These are phyloP conservation scores for Lipomyces yamanashiensis DNA, from an alignment of 805 yeast species.

Conservation along the genomic window DNA sequence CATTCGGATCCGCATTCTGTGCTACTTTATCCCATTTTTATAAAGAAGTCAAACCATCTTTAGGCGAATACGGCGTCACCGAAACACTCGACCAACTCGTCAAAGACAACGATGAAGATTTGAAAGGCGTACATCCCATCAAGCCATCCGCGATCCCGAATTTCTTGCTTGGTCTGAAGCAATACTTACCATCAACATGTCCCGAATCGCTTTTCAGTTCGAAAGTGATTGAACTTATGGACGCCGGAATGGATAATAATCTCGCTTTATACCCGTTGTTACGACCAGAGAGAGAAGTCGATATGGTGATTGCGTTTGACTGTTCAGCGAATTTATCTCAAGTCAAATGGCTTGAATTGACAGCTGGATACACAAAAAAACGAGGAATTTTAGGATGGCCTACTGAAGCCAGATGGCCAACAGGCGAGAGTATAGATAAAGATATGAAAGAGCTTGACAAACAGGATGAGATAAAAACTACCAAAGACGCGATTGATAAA, in stretches of 20 bases:
- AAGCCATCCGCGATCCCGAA: constrained; percentile 37
- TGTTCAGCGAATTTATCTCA: constrained; percentile 49
- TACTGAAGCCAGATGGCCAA: constrained; percentile 28
- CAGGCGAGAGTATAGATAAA: constrained; percentile 1
- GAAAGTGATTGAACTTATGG: constrained; percentile 35
- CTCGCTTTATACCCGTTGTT: constrained; percentile 58
- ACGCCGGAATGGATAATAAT: constrained; percentile 41
- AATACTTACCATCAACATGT: constrained; percentile 26
- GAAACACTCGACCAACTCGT: constrained; percentile 30
- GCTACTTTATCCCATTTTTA: constrained; percentile 39
- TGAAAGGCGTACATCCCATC: constrained; percentile 38
- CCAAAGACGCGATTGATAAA: constrained; percentile 5
- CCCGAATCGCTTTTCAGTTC: constrained; percentile 31
- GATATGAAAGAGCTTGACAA: constrained; percentile 18
- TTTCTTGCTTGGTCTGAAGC: constrained; percentile 34
- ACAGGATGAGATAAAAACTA: constrained; percentile 5
- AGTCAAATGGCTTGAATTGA: constrained; percentile 39
- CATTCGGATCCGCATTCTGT: constrained; percentile 41
- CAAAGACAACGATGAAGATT: constrained; percentile 32
- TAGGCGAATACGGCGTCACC: constrained; percentile 22
- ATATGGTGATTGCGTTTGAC: constrained; percentile 64
- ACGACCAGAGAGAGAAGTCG: constrained; percentile 60
- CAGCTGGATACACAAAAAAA: constrained; percentile 37
- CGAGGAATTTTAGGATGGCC: constrained; percentile 40
- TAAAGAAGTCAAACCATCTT: constrained; percentile 35